phyloP scores from a whole-genome alignment of 2,329 filamentous ascomycete genomes.

The Botrytis galanthina region DNA sequence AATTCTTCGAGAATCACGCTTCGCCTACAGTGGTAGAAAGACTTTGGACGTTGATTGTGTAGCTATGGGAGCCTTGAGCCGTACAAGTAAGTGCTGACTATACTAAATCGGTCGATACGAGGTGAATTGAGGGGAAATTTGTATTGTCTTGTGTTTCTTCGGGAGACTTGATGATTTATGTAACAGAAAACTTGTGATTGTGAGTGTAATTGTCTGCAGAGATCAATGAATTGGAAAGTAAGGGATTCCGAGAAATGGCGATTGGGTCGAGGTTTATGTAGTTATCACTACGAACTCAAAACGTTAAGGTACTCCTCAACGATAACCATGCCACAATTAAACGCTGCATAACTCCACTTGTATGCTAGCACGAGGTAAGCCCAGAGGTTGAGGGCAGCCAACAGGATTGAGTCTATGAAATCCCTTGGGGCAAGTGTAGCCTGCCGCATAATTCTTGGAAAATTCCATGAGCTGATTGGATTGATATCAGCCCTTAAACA shows the following conservation, averaged over 20 bases:
- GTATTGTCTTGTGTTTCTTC: background rate
- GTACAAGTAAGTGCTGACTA: background rate
- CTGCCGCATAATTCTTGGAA: background rate
- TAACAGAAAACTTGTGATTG: background rate
- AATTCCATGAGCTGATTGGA: background rate
- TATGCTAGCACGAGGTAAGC: conserved; percentile 9
- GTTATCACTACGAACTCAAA: background rate
- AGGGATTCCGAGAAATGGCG: background rate
- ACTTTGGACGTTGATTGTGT: background rate
- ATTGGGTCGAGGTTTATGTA: conserved; percentile 20
- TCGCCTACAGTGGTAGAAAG: background rate
- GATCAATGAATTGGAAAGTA: background rate
- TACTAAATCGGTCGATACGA: background rate
- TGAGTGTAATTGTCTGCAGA: background rate
- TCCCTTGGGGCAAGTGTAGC: background rate
- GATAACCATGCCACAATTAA: background rate
- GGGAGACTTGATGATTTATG: background rate
- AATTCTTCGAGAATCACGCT: conserved; percentile 4
- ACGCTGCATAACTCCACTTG: conserved; percentile 15
- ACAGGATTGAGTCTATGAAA: background rate
- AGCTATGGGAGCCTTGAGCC: background rate
- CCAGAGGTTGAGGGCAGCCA: background rate
- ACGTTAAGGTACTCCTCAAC: background rate
- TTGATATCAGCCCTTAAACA: conserved; percentile 3
- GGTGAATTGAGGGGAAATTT: background rate